Conservation (phyloP, 2,329 filamentous ascomycete species). For the Lachnellula subtilissima region DNA sequence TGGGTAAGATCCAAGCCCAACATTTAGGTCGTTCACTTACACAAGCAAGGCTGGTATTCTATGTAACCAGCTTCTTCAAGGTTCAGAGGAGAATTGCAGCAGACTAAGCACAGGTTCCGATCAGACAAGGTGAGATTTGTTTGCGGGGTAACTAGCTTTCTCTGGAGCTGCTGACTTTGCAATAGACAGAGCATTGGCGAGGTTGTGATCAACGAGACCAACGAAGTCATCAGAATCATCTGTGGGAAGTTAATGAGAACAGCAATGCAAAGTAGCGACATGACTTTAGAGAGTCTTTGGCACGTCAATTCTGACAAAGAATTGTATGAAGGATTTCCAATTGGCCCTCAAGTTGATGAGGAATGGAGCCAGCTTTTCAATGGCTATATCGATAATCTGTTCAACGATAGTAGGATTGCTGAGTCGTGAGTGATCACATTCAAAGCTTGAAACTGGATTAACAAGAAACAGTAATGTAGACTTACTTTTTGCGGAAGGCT, state of each 20-base stretch:
- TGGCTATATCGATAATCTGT: conserved; percentile 19
- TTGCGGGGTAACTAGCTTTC: background rate
- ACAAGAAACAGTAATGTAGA: background rate
- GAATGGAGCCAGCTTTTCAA: conserved; percentile 23
- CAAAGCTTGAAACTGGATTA: background rate
- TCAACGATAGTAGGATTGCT: background rate
- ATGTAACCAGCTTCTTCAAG: conserved; percentile 23
- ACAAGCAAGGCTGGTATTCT: conserved; percentile 24
- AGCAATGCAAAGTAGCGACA: conserved; percentile 7
- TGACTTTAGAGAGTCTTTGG: conserved; percentile 18
- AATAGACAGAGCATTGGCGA: conserved; percentile 20
- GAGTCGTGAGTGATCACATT: background rate
- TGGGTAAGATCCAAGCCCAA: conserved; percentile 19
- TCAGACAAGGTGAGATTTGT: conserved; percentile 17
- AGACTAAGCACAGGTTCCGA: conserved; percentile 19
- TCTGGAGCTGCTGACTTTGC: background rate
- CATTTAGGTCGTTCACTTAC: conserved; percentile 1
- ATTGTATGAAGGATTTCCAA: conserved; percentile 21
- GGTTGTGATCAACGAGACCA: conserved; percentile 18
- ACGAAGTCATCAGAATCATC: conserved; percentile 26
- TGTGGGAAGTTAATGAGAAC: conserved; percentile 21
- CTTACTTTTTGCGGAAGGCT: background rate
- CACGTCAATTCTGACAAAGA: conserved; percentile 10
- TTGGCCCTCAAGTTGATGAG: conserved; percentile 5
- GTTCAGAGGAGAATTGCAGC: conserved; percentile 11